Conservation (phyloP, 805 yeast genomes). For the Candida schatavii region DNA sequence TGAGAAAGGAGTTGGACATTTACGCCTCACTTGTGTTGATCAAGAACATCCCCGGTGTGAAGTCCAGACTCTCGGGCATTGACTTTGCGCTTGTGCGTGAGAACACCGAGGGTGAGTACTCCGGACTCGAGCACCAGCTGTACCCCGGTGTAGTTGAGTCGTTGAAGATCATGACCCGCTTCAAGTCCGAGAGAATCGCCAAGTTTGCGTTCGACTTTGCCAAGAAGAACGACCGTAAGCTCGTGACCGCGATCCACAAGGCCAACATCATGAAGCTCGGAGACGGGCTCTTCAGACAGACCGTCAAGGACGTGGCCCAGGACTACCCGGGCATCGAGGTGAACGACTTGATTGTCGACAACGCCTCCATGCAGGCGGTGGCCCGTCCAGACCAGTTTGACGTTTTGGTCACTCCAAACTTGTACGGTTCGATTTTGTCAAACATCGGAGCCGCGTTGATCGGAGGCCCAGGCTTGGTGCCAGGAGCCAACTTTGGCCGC, state of each 20-base stretch:
- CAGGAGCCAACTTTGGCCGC: conserved; percentile 98
- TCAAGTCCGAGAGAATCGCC: conserved; percentile 95
- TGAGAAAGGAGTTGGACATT: conserved; percentile 93
- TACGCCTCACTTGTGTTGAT: conserved; percentile 93
- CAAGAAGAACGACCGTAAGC: conserved; percentile 82
- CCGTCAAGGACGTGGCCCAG: conserved; percentile 79
- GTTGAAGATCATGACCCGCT: conserved; percentile 88
- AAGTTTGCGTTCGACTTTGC: conserved; percentile 97
- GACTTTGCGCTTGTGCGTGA: conserved; percentile 96
- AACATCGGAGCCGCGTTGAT: conserved; percentile 97
- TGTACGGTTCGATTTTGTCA: conserved; percentile 95
- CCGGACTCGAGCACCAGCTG: conserved; percentile 96
- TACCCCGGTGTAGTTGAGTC: conserved; percentile 98
- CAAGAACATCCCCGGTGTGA: conserved; percentile 91
- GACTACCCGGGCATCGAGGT: conserved; percentile 82
- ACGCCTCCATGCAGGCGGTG: conserved; percentile 99
- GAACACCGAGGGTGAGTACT: conserved; percentile 98
- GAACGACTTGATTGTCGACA: conserved; percentile 95
- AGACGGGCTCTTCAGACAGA: conserved; percentile 95
- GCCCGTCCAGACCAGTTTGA: conserved; percentile 98
- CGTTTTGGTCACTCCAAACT: conserved; percentile 95
- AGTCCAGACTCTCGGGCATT: conserved; percentile 82
- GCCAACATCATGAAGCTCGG: conserved; percentile 99
- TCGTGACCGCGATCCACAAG: conserved; percentile 96
- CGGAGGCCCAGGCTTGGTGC: conserved; percentile 98